Percentiles rank a stretch among this genome's conserved stretches.
Evolutionary conservation across 192 early-diverging fungal species (phyloP).

Genomic region (Podila horticola): DNA sequence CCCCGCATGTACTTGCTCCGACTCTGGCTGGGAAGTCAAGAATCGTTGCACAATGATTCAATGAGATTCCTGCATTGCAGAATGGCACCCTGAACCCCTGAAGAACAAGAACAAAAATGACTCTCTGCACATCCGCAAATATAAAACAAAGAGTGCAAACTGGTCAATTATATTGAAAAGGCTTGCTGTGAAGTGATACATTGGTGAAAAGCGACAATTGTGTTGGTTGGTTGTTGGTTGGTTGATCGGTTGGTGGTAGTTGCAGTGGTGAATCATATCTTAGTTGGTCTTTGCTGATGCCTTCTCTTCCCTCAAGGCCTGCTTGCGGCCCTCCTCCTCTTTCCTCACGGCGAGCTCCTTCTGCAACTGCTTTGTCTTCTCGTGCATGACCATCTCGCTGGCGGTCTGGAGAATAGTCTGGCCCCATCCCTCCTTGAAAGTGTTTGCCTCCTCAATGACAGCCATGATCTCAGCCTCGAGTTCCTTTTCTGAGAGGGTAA

Average conservation of each 20-base stretch:
- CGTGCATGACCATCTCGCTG: constrained; percentile 69
- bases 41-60: too few relatives aligned
- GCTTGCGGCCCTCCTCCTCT: constrained; percentile 45
- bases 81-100: too few relatives aligned
- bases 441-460: constrained; percentile 86
- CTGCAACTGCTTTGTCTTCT: constrained; percentile 51
- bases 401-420: constrained; percentile 88
- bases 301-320: constrained; percentile 31
- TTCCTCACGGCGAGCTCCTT: constrained; percentile 40
- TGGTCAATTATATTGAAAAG: too few relatives aligned
- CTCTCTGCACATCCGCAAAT: too few relatives aligned
- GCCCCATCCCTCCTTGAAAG: constrained; percentile 85
- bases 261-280: too few relatives aligned
- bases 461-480: constrained; percentile 85
- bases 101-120: too few relatives aligned
- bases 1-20: neutral
- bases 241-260: too few relatives aligned
- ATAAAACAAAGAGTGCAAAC: too few relatives aligned
- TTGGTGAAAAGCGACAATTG: neutral
- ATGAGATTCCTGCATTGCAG: too few relatives aligned
- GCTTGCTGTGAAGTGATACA: neutral
- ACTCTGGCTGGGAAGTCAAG: too few relatives aligned
- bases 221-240: neutral
- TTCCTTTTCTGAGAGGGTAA: constrained; percentile 83
- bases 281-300: neutral